Base-by-base conservation (phyloP, 306 rosid species). In the Castanea crenata region DNA sequence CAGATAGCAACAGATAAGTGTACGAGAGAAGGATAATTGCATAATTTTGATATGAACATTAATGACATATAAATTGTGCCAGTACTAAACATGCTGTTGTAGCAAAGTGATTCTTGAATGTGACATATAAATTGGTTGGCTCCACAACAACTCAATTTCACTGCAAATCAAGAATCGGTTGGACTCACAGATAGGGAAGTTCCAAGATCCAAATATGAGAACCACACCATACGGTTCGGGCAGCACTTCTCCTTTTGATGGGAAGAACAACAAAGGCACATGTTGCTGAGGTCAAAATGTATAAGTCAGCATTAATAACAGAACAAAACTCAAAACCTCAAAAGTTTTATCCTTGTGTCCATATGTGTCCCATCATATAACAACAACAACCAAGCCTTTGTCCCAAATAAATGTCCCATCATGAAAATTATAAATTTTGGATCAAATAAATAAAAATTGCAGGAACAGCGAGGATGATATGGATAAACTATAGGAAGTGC, bases 221-320 rank as follows among this genome's bases (percentile, higher is more conserved):
- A 94, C 93, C 7, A 91, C 87, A 10, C 99, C 99, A 58, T 91
- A 89, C 14, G 99, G 98, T 62, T 94, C 98, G 1, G 99, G 73
- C 69, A 91, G 29, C 67, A 91, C 83, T 76, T 91, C 88, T 80
- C 86, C 99, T 55, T 65, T 89, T 29, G 92, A 89, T 3, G 98
- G 99, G 81, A 87, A 91, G 82, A 94, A 85, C 57, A 87, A 76
- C 31, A 90, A 11, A 3, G 97, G 99, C 12, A 94, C 3, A 58
- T 27, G 5, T 78, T 75, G 72, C 99, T 94, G 76, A 54, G 71
- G 57, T 25, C 73, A 63, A 77, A 61, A 76, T 73, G 27, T 38
- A 67, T 14, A 73, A 64, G 38, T 21, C 55, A 55, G 5, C 57
- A 32, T 31, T 16, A 27, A 31, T 63, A 23, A 16, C 56, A 61